Base-by-base conservation (phyloP, 495 filamentous ascomycete genomes). In the Patellaria atrata region DNA sequence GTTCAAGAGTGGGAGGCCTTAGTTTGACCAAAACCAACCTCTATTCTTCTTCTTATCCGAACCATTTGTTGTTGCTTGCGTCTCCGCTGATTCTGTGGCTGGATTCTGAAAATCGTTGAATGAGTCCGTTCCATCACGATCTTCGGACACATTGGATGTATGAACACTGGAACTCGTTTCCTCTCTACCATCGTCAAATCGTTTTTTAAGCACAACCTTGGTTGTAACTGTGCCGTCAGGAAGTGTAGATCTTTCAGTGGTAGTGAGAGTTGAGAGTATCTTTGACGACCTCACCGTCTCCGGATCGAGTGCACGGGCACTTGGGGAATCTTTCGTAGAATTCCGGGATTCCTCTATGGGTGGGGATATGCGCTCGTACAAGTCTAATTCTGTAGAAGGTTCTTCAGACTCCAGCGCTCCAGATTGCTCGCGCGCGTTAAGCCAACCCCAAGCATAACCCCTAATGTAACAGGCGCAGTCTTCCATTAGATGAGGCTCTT, bases 141-240 rank as follows among this genome's bases (percentile, higher is more conserved):
- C 12, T 5, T 38, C 37, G 8, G 46, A 39, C 10, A 35, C 47
- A 3, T 33, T 43, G 22, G 46, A 44, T 6, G 50, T 56, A 17
- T 59, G 54, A 5, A 57, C 45, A 15, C 47, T 57, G 41, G 69
- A 65, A 5, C 68, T 64, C 17, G 45, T 68, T 44, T 75, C 70
- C 44, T 77, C 74, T 14, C 65, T 56, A 4, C 76, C 76, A 60
- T 81, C 74, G 0, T 68, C 59, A 45, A 70, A 81, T 4, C 65
- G 57, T 50, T 70, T 73, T 29, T 70, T 76, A 9, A 71, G 52
- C 8, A 70, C 54, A n/a, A 67, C 65, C 40, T 62, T 71, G 3
- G 68, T 79, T 29, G 67, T 61, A 4, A 75, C 53, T 4, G 68
- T 73, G 5, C 76, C 76, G 55, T 79, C 75, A 3, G 70, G 52